Percentiles rank a stretch among this genome's conserved stretches.
Conservation (phyloP, 2,329 filamentous ascomycete species). For the Ceratocystis lukuohia region DNA sequence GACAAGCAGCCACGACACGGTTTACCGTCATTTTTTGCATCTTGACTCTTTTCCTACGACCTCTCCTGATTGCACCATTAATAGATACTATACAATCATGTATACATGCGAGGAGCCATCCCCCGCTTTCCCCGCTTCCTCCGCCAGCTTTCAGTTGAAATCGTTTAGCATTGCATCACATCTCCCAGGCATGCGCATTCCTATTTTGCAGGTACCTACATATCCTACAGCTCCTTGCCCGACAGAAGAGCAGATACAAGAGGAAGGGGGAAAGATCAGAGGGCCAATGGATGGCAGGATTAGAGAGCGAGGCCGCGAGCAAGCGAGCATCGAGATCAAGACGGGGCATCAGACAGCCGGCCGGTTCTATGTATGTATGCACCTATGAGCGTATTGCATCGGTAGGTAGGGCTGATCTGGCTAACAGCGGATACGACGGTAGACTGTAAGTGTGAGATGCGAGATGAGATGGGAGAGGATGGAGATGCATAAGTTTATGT, state of each 20-base stretch:
- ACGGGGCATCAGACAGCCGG: background rate
- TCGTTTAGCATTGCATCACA: too few species aligned
- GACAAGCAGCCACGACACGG: too few species aligned
- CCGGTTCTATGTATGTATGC: background rate
- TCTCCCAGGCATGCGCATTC: too few species aligned
- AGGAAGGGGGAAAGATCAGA: background rate
- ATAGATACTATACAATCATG: too few species aligned
- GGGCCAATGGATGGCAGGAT: background rate
- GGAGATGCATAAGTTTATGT: background rate
- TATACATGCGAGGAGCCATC: too few species aligned
- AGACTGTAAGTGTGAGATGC: background rate
- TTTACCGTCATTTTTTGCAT: background rate
- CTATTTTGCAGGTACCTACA: too few species aligned
- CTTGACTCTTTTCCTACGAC: background rate
- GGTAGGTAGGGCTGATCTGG: background rate
- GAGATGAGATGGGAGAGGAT: background rate
- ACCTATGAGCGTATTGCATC: background rate
- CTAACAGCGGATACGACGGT: background rate
- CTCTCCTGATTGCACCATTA: too few species aligned
- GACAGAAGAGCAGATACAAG: background rate
- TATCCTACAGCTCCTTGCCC: too few species aligned
- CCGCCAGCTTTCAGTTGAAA: background rate
- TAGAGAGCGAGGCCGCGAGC: too few species aligned
- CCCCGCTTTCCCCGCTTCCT: slow-evolving; percentile 2
- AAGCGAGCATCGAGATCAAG: too few species aligned